These are phyloP conservation scores for Calvatia gigantea DNA, from an alignment of 768 basidiomycete species.

Conservation along the genomic window DNA sequence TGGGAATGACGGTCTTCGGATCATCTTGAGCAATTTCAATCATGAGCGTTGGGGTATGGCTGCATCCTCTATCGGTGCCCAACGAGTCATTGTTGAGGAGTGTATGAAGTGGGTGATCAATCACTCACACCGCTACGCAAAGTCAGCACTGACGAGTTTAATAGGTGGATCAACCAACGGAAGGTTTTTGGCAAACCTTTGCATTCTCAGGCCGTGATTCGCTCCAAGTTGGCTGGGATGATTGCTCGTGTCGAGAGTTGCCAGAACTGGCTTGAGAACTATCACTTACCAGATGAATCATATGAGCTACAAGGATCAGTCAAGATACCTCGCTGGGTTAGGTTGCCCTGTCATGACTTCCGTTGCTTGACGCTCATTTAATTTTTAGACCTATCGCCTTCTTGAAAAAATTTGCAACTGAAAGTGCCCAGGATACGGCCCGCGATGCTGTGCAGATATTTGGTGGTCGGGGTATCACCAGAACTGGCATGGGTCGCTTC, in stretches of 20 bases:
- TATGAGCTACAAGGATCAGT: conserved; percentile 80
- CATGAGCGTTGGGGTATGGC: conserved; percentile 85
- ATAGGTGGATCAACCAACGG: conserved; percentile 77
- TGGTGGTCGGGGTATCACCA: conserved; percentile 82
- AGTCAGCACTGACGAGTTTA: conserved; percentile 66
- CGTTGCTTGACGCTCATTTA: conserved; percentile 4
- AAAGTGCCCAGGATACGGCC: conserved; percentile 75
- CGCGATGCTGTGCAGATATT: conserved; percentile 77
- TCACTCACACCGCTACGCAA: not conserved
- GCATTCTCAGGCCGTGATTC: conserved; percentile 80
- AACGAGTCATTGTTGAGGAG: conserved; percentile 68
- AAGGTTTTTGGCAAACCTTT: conserved; percentile 91
- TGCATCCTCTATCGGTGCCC: conserved; percentile 47
- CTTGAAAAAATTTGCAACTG: conserved; percentile 75
- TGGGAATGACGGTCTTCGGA: conserved; percentile 39
- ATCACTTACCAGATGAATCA: conserved; percentile 86
- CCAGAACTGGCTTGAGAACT: conserved; percentile 85
- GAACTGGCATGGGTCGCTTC: conserved; percentile 42
- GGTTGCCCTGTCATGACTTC: conserved; percentile 11
- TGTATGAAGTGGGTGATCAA: conserved; percentile 63
- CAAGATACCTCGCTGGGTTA: conserved; percentile 69
- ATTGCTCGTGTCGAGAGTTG: conserved; percentile 76
- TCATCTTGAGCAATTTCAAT: conserved; percentile 72
- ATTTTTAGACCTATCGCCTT: conserved; percentile 63
- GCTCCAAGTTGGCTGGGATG: conserved; percentile 84